Conservation (phyloP, 2,329 filamentous ascomycete species). For the Blastomyces parvus region DNA sequence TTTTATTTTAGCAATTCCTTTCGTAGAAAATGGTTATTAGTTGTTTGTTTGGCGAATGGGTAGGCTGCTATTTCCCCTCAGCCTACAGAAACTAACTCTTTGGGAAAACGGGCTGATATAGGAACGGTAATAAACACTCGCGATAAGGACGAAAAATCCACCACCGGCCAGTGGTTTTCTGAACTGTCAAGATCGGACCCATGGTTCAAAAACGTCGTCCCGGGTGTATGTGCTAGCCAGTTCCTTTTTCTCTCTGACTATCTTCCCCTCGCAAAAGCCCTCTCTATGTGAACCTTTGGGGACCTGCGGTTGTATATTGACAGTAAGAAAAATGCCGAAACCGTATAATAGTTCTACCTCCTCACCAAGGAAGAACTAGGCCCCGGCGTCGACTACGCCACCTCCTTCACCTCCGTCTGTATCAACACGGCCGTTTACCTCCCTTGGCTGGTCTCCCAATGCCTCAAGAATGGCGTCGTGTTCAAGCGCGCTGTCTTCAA, state of each 20-base stretch:
- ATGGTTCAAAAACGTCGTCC: conserved; percentile 64
- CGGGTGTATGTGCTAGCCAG: conserved; percentile 45
- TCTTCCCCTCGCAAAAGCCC: background rate
- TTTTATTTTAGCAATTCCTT: background rate
- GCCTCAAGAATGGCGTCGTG: conserved; percentile 60
- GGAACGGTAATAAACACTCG: conserved; percentile 50
- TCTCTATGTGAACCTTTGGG: too few species aligned
- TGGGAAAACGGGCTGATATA: conserved; percentile 17
- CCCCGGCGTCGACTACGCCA: conserved; percentile 59
- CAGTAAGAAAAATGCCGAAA: background rate
- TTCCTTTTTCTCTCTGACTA: background rate
- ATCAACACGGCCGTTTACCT: conserved; percentile 87
- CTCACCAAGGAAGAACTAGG: conserved; percentile 51
- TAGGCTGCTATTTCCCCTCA: background rate
- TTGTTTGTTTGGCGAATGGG: background rate
- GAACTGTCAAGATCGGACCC: conserved; percentile 58
- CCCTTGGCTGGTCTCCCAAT: conserved; percentile 73
- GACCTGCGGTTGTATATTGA: background rate
- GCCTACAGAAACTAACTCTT: background rate
- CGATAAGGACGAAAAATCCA: conserved; percentile 51
- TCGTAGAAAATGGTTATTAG: background rate
- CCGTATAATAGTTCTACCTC: conserved; percentile 46
- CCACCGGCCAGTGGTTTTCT: conserved; percentile 52
- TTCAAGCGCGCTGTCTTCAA: conserved; percentile 53
- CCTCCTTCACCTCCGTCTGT: conserved; percentile 72